Base-by-base conservation (phyloP, 345 rosid genomes). In the Salix viminalis region DNA sequence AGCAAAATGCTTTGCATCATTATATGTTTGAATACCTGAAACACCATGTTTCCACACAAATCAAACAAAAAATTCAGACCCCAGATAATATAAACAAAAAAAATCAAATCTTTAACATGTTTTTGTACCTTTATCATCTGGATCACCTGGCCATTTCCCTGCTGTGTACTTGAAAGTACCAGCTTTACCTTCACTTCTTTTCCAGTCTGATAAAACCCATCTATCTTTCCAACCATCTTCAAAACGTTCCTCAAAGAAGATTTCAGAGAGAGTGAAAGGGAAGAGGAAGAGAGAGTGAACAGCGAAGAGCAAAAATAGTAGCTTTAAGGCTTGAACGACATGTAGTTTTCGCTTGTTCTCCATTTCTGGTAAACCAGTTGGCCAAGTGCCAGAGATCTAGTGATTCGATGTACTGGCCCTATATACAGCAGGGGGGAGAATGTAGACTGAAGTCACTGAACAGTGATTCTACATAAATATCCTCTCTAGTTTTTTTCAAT, bases 141-240 rank as follows among this genome's bases (percentile, higher is more conserved):
- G 78, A 48, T 62, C 81, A 13, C 77, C 77, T 46, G 61, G 32
- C 77, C 77, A 79, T 46, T 79, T 52, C n/a, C 77, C 81, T 11
- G 81, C 73, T 8, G 77, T 67, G 64, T 79, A 77, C 26, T 72
- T 73, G 48, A 79, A 79, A 12, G 80, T 32, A 39, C 80, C 80
- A 7, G 80, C 80, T 44, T 71, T 71, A 11, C 80, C 80, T 41
- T 77, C 76, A 54, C 76, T 77, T 42, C 73, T 79, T 16, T 72
- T 72, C 77, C 81, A 79, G 26, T 74, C 77, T 6, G 81, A 74
- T 34, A 18, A 81, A 42, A 93, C 97, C 99, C 99, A 95, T 21
- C 97, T 84, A 82, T 89, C 85, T 74, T 89, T 89, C 99, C 99
- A 95, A 61, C 97, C 99, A 85, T 88, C 99, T 95, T 72, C 65